Percentiles rank a stretch among this genome's conserved stretches.
Evolutionary conservation across 2,329 filamentous ascomycete genomes (phyloP).

Genomic region (Sporothrix brunneoviolacea): DNA sequence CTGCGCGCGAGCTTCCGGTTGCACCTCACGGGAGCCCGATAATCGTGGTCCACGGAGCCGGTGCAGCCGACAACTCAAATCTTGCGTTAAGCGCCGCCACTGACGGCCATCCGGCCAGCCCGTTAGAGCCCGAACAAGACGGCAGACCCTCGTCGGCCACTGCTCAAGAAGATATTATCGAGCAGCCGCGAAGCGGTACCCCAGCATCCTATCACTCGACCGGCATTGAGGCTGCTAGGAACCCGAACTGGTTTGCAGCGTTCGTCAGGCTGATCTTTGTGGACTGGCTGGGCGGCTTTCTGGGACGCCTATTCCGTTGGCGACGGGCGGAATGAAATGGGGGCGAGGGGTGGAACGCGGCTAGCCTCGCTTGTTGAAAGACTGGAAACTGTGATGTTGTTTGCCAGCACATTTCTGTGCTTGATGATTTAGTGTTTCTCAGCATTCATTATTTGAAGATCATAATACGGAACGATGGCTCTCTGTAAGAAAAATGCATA

Average conservation of each 20-base stretch:
- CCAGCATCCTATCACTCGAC: conserved; percentile 19
- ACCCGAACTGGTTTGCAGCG: conserved; percentile 27
- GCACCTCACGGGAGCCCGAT: not conserved
- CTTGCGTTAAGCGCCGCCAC: not conserved
- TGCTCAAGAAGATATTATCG: not conserved
- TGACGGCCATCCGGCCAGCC: not conserved
- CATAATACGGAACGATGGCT: not conserved
- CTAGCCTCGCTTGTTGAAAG: too few relatives aligned
- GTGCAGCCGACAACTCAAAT: not conserved
- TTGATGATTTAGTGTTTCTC: not conserved
- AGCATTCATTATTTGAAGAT: not conserved
- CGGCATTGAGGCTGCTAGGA: conserved; percentile 19
- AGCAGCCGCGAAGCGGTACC: conserved; percentile 9
- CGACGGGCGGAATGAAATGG: conserved; percentile 13
- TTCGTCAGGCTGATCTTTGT: conserved; percentile 32
- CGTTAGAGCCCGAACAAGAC: not conserved
- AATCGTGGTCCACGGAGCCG: not conserved
- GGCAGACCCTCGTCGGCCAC: not conserved
- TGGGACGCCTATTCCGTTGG: conserved; percentile 26
- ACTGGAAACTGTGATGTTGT: too few relatives aligned
- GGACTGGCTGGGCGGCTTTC: conserved; percentile 33
- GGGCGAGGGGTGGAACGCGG: not conserved
- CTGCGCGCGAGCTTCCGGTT: not conserved
- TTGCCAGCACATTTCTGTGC: not conserved
- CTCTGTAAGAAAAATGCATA: too few relatives aligned